Conservation (phyloP, 352 stramenopile species). For the Pythium chondricola region DNA sequence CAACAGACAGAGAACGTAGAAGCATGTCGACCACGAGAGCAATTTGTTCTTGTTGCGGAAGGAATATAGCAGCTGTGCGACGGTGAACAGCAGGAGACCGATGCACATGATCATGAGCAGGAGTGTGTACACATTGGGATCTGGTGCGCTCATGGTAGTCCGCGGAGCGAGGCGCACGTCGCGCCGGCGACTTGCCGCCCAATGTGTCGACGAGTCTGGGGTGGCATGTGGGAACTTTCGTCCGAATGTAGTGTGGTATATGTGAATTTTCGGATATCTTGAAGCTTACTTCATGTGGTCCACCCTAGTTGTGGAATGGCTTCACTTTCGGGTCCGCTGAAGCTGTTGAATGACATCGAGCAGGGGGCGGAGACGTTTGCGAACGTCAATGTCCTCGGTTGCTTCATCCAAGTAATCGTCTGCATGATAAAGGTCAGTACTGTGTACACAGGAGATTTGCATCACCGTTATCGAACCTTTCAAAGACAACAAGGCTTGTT, state of each 20-base stretch:
- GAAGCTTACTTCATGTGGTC: not conserved
- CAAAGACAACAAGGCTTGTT: conserved; percentile 43
- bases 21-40: conserved; percentile 78
- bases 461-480: too few relatives aligned
- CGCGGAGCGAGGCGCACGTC: not conserved
- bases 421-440: too few relatives aligned
- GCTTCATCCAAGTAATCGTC: conserved; percentile 68
- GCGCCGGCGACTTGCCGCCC: too few relatives aligned
- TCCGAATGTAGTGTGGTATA: too few relatives aligned
- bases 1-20: conserved; percentile 72
- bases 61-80: conserved; percentile 56
- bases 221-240: too few relatives aligned
- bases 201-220: too few relatives aligned
- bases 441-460: too few relatives aligned
- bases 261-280: too few relatives aligned
- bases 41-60: conserved; percentile 81
- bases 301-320: conserved; percentile 3
- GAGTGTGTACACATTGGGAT: conserved; percentile 67
- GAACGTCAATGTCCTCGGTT: conserved; percentile 50
- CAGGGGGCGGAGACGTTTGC: conserved; percentile 67
- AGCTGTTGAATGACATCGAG: conserved; percentile 47
- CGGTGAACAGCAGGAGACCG: conserved; percentile 61
- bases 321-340: conserved; percentile 14
- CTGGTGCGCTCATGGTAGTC: conserved; percentile 26
- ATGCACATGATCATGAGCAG: conserved; percentile 76